These are phyloP conservation scores for Leishmania major DNA, from an alignment of 208 protist genomes.

Conservation along the genomic window DNA sequence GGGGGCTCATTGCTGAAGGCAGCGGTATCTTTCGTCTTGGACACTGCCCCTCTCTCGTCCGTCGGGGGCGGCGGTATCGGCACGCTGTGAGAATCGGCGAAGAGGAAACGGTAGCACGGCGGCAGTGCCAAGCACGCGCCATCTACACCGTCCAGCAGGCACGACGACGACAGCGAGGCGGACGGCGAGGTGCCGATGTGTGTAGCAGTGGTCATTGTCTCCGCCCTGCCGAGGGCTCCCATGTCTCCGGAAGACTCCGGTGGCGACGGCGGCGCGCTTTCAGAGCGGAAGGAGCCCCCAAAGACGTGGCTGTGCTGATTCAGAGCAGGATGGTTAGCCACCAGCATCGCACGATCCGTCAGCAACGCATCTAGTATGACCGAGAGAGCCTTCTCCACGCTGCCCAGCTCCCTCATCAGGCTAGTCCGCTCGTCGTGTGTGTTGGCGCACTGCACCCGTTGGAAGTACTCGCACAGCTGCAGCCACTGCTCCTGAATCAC, in stretches of 20 bases:
- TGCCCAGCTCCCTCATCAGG: constrained; percentile 32
- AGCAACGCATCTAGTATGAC: constrained; percentile 47
- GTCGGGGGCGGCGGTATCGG: not conserved
- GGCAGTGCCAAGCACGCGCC: constrained; percentile 26
- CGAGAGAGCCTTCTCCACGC: constrained; percentile 39
- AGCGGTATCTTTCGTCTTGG: not conserved
- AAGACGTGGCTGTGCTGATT: constrained; percentile 5
- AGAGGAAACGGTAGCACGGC: constrained; percentile 67
- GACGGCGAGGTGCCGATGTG: constrained; percentile 1
- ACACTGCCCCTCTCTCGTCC: not conserved
- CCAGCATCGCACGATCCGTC: constrained; percentile 33
- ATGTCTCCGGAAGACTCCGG: not conserved
- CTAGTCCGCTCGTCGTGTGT: constrained; percentile 23
- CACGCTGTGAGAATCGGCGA: constrained; percentile 23
- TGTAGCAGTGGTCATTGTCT: not conserved
- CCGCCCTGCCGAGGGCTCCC: not conserved
- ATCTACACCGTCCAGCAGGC: constrained; percentile 14
- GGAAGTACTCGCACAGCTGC: constrained; percentile 58
- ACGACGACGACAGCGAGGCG: constrained; percentile 6
- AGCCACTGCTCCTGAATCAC: constrained; percentile 48
- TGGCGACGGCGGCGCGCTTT: not conserved
- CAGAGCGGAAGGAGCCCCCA: constrained; percentile 3
- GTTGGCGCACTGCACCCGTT: constrained; percentile 48
- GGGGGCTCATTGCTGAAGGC: constrained; percentile 13
- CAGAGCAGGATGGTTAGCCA: not conserved